Percentiles rank a stretch among this genome's conserved stretches.
Evolutionary conservation across 208 protist species (phyloP).

Genomic region (Tritrichomonas foetus): DNA sequence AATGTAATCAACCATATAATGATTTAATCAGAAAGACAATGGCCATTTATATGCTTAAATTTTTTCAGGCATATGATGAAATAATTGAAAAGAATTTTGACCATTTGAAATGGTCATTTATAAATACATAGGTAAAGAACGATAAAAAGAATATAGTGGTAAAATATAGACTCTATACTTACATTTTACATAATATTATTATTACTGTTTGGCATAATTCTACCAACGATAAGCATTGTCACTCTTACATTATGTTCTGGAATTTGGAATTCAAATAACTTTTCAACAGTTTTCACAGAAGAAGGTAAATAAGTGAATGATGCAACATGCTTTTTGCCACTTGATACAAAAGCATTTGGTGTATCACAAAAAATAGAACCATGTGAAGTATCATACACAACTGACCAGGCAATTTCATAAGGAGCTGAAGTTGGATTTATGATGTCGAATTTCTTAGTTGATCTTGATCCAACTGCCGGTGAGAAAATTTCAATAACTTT

Average conservation of each 20-base stretch:
- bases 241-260: not conserved
- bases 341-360: not conserved
- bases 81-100: no score
- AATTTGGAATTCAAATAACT: not conserved
- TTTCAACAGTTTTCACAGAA: not conserved
- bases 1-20: no score
- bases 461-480: not conserved
- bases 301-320: conserved; percentile 4
- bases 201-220: conserved; percentile 37
- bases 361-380: not conserved
- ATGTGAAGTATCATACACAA: not conserved
- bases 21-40: no score
- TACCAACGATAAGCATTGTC: not conserved
- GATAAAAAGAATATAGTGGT: no score
- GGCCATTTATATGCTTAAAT: no score
- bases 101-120: no score
- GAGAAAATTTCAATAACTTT: conserved; percentile 38
- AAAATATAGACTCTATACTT: no score
- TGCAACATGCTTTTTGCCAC: not conserved
- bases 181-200: no score
- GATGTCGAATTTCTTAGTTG: not conserved
- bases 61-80: no score
- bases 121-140: no score
- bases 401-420: not conserved
- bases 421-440: not conserved